A percentile compares a stretch with the other conserved stretches of the same genome.
These are phyloP conservation scores for Candida cerambycidarum DNA, from an alignment of 805 yeast genomes.

Conservation along the genomic window DNA sequence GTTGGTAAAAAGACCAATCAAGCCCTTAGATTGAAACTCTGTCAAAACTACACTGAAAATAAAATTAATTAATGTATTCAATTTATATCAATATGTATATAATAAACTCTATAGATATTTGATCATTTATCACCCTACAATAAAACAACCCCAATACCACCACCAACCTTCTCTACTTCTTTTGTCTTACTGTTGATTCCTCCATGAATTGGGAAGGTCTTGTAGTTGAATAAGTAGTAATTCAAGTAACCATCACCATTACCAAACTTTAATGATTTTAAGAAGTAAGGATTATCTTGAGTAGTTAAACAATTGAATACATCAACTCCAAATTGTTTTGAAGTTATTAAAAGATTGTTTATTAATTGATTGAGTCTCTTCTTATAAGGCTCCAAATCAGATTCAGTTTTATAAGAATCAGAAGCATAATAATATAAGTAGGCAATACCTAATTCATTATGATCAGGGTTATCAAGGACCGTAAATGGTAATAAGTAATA, in stretches of 20 bases:
- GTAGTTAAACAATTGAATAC: slow-evolving; percentile 92
- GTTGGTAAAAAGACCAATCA: too few relatives aligned
- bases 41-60: too few relatives aligned
- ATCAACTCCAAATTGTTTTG: slow-evolving; percentile 70
- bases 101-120: too few relatives aligned
- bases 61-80: too few relatives aligned
- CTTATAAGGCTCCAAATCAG: slow-evolving; percentile 45
- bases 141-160: slow-evolving; percentile 91
- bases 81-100: too few relatives aligned
- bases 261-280: slow-evolving; percentile 84
- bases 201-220: slow-evolving; percentile 75
- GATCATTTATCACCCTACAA: slow-evolving; percentile 36
- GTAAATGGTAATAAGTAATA: slow-evolving; percentile 88
- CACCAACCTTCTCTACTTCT: slow-evolving; percentile 51
- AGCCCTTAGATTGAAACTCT: too few relatives aligned
- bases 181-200: slow-evolving; percentile 64
- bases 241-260: slow-evolving; percentile 91
- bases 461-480: slow-evolving; percentile 63
- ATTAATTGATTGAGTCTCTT: slow-evolving; percentile 62
- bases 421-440: slow-evolving; percentile 89
- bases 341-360: slow-evolving; percentile 72
- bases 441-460: slow-evolving; percentile 76
- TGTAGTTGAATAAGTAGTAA: slow-evolving; percentile 89
- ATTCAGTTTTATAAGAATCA: slow-evolving; percentile 38
- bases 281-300: slow-evolving; percentile 84